Percentiles rank a stretch among this genome's conserved stretches.
These are phyloP conservation scores for barrel medic (Medicago truncatula) DNA, from an alignment of 306 rosid genomes.

Conservation along the genomic window MtrunA17r5.0-ANR NC_053042.1:36226501-36227000, in stretches of 20 bases:
- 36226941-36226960: background rate
- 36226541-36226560: background rate
- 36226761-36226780: background rate
- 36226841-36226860: background rate
- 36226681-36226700: background rate
- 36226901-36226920: slow-evolving; percentile 13
- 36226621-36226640: background rate
- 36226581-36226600: background rate
- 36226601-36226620: background rate
- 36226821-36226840: background rate
- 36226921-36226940: background rate
- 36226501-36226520: background rate
- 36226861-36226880: background rate
- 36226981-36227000: background rate
- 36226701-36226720: background rate
- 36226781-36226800: background rate
- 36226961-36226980: slow-evolving; percentile 7
- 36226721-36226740: background rate
- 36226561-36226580: background rate
- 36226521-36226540: slow-evolving; percentile 2
- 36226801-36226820: too few relatives aligned
- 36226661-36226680: background rate
- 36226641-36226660: background rate
- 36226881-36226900: background rate
- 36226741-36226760: background rate